phyloP scores from a whole-genome alignment of 495 filamentous ascomycete genomes.

The Clohesyomyces aquaticus region DNA sequence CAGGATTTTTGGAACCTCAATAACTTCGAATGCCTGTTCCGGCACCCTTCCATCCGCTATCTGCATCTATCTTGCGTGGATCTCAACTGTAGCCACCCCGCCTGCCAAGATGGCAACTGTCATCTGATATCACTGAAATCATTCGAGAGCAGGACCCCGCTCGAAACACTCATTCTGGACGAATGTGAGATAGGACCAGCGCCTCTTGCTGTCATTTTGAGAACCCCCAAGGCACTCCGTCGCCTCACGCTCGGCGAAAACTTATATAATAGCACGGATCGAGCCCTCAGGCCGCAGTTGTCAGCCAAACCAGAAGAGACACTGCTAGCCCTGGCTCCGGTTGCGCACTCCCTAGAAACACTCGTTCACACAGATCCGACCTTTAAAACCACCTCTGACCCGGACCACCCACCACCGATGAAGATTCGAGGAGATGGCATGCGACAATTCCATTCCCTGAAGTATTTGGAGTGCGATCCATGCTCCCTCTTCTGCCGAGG shows the following conservation, averaged over 20 bases:
- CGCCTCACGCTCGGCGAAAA: conserved; percentile 34
- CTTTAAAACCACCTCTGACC: background rate
- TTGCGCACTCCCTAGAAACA: conserved; percentile 25
- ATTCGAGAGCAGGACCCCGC: conserved; percentile 7
- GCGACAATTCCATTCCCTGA: conserved; percentile 20
- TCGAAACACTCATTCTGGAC: conserved; percentile 29
- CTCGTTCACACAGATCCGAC: conserved; percentile 23
- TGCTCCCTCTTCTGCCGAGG: conserved; percentile 26
- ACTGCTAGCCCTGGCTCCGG: conserved; percentile 15
- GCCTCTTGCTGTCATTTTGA: conserved; percentile 14
- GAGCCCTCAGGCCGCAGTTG: conserved; percentile 1
- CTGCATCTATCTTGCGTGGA: conserved; percentile 31
- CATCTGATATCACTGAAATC: conserved; percentile 1
- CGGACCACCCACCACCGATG: background rate
- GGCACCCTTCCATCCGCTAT: conserved; percentile 27
- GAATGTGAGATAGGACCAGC: conserved; percentile 20
- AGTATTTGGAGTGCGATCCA: conserved; percentile 16
- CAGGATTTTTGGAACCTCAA: conserved; percentile 26
- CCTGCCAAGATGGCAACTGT: conserved; percentile 4
- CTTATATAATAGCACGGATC: conserved; percentile 3
- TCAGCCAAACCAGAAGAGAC: conserved; percentile 3
- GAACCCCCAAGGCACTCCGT: conserved; percentile 16
- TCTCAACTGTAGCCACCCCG: conserved; percentile 7
- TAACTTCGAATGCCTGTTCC: conserved; percentile 26
- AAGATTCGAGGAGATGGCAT: conserved; percentile 14